Conservation (phyloP, 192 early-diverging fungal species). For the Kickxella alabastrina region DNA sequence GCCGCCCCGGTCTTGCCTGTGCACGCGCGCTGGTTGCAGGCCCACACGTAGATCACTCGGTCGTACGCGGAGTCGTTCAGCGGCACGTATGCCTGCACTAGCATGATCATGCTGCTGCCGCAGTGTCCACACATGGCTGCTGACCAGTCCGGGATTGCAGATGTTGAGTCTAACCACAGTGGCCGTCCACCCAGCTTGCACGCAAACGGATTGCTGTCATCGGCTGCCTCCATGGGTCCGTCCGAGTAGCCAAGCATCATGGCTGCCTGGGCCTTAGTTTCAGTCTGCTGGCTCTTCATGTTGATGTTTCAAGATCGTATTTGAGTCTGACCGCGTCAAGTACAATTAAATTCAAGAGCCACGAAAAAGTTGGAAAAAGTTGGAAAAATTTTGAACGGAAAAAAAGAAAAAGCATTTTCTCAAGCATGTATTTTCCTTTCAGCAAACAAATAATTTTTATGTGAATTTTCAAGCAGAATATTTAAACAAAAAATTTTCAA, state of each 20-base stretch:
- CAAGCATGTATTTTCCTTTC: no score
- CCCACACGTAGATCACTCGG: constrained; percentile 76
- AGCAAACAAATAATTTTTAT: no score
- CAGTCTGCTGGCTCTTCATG: background rate
- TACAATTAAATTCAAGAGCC: no score
- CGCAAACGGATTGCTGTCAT: constrained; percentile 18
- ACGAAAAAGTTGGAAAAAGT: no score
- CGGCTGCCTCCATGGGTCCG: constrained; percentile 13
- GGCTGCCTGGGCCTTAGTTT: background rate
- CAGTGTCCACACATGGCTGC: constrained; percentile 57
- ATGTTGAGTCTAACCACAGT: constrained; percentile 32
- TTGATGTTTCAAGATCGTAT: no score
- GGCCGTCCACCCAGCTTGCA: constrained; percentile 35
- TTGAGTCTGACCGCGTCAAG: no score
- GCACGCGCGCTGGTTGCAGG: constrained; percentile 72
- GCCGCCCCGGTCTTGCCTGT: constrained; percentile 62
- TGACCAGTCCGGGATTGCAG: constrained; percentile 13
- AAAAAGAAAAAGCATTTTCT: background rate
- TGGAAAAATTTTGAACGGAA: background rate
- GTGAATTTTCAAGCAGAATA: no score
- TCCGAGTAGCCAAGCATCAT: constrained; percentile 31
- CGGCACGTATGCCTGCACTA: constrained; percentile 74
- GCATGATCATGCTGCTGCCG: constrained; percentile 56
- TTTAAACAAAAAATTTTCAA: no score
- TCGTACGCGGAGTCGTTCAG: constrained; percentile 66